Evolutionary conservation across 495 filamentous ascomycete species (phyloP).

Genomic region (Trypethelium eluteriae): DNA sequence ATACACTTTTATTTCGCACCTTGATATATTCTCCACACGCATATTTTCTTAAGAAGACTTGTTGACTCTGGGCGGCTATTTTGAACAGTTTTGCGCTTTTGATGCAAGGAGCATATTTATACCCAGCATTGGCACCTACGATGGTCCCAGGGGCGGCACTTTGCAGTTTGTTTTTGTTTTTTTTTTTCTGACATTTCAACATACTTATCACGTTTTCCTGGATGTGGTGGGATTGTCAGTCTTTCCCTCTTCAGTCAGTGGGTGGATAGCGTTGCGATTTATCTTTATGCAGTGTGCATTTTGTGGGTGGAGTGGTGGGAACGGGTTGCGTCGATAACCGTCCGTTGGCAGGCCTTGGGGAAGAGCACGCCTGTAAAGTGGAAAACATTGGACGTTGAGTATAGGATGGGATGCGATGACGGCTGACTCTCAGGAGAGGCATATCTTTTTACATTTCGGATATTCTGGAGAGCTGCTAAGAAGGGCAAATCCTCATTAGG

Average conservation of each 20-base stretch:
- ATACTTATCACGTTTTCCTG: not conserved
- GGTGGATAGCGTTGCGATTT: not conserved
- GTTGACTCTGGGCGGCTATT: not conserved
- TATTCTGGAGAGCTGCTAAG: no score
- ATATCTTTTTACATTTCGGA: no score
- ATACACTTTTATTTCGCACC: not conserved
- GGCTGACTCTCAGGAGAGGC: no score
- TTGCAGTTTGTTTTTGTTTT: not conserved
- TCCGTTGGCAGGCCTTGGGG: no score
- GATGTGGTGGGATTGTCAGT: not conserved
- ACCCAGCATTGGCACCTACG: not conserved
- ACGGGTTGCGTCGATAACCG: not conserved
- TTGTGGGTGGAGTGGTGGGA: not conserved
- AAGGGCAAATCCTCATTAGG: no score
- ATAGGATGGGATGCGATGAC: no score
- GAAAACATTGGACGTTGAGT: no score
- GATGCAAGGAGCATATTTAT: conserved; percentile 2
- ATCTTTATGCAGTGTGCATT: not conserved
- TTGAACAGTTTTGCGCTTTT: not conserved
- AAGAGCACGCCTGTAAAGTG: no score
- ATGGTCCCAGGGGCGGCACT: not conserved
- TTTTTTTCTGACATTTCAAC: not conserved
- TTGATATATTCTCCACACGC: not conserved
- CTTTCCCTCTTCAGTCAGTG: not conserved
- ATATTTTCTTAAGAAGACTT: not conserved